Evolutionary conservation across 164 flowering plant genomes (phyloP).

Genomic region (Umbilicus rupestris): DNA sequence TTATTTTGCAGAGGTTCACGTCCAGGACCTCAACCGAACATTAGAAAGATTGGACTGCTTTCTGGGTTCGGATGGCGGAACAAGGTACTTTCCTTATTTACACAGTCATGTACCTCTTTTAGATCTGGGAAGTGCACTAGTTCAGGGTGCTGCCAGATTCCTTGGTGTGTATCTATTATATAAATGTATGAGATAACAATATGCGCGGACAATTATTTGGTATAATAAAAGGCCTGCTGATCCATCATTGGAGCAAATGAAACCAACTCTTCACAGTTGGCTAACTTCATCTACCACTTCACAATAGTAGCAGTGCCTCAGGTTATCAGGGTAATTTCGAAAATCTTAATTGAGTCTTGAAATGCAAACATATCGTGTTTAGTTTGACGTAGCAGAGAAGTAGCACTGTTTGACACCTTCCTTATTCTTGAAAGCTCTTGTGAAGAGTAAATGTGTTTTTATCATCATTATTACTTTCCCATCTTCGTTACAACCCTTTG

Average conservation of each 20-base stretch:
- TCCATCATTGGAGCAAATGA: background rate
- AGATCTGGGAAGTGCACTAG: background rate
- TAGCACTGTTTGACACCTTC: background rate
- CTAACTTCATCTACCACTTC: background rate
- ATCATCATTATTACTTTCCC: background rate
- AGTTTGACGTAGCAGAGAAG: background rate
- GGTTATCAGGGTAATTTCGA: background rate
- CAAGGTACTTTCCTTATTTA: background rate
- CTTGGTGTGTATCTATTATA: background rate
- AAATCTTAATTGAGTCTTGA: too few relatives aligned
- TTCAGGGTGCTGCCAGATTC: background rate
- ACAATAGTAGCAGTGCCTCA: background rate
- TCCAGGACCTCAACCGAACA: background rate
- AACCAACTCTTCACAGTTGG: background rate
- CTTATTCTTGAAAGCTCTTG: background rate
- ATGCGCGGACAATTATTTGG: background rate
- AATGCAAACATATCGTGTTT: too few relatives aligned
- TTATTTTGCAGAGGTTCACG: slow-evolving; percentile 2
- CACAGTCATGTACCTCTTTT: background rate
- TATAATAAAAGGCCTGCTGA: background rate
- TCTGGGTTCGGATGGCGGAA: slow-evolving; percentile 7
- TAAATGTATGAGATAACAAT: background rate
- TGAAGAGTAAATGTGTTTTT: background rate
- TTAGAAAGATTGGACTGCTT: slow-evolving; percentile 4
- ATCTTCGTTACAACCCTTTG: background rate